Evolutionary conservation across 1,284 basidiomycete genomes (phyloP).

Genomic region (Austroboletus olivaceoglutinosus): DNA sequence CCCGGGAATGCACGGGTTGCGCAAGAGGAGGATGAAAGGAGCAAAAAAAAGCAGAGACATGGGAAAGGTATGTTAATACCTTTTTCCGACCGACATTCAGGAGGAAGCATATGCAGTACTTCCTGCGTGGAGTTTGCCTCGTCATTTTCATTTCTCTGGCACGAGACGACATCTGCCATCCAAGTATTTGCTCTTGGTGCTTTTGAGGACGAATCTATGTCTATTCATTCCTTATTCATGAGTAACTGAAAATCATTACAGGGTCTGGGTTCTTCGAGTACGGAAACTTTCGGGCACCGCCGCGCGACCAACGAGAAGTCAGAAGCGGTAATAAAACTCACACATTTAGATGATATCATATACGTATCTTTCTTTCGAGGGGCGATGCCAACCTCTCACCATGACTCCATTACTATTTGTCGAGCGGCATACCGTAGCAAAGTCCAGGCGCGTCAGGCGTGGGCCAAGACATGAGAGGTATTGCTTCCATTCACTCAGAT

Average conservation of each 20-base stretch:
- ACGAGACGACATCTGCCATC: background rate
- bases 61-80: slow-evolving; percentile 42
- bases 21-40: slow-evolving; percentile 30
- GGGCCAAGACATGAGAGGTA: slow-evolving; percentile 1
- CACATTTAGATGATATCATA: slow-evolving; percentile 55
- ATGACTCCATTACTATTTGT: slow-evolving; percentile 1
- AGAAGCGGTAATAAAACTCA: slow-evolving; percentile 69
- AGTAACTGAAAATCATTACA: slow-evolving; percentile 22
- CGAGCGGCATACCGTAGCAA: background rate
- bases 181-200: background rate
- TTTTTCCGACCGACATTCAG: slow-evolving; percentile 2
- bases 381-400: background rate
- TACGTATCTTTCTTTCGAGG: slow-evolving; percentile 10
- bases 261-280: slow-evolving; percentile 42
- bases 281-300: slow-evolving; percentile 65
- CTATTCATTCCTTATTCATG: background rate
- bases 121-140: slow-evolving; percentile 8
- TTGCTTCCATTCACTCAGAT: slow-evolving; percentile 10
- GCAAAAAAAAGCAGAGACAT: slow-evolving; percentile 51
- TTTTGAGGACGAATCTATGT: slow-evolving; percentile 1
- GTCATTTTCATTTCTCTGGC: too few relatives aligned
- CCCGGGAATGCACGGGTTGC: slow-evolving; percentile 35
- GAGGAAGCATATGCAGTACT: background rate
- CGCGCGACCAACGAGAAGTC: slow-evolving; percentile 63
- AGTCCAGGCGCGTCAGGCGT: slow-evolving; percentile 14